Percentiles rank a stretch among this genome's conserved stretches.
Conservation (phyloP, 2,329 filamentous ascomycete genomes). For the Lasiodiplodia sp. region DNA sequence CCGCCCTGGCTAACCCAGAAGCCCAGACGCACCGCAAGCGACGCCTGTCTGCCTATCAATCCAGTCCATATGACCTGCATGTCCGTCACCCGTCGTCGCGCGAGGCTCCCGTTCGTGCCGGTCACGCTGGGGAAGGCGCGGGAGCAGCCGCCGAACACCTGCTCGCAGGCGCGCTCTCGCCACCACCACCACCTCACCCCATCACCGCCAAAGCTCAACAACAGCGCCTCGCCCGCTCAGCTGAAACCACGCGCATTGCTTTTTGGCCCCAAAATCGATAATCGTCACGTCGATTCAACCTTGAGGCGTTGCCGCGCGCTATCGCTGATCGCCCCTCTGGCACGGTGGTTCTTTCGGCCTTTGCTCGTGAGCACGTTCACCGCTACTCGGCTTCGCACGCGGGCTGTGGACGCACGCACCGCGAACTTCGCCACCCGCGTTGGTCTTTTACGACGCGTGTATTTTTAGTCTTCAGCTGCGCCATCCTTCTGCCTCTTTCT, state of each 20-base stretch:
- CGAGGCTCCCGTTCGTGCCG: not conserved
- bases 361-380: conserved; percentile 22
- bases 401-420: conserved; percentile 13
- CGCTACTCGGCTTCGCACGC: conserved; percentile 18
- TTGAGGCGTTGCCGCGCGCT: conserved; percentile 23
- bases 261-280: not conserved
- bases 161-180: not conserved
- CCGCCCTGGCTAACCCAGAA: not conserved
- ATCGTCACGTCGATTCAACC: conserved; percentile 16
- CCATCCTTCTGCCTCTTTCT: not conserved
- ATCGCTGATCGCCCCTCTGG: conserved; percentile 21
- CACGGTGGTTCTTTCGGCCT: conserved; percentile 26
- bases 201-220: not conserved
- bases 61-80: not conserved
- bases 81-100: not conserved
- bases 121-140: not conserved
- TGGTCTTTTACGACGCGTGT: conserved; percentile 9
- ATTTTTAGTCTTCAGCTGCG: conserved; percentile 24
- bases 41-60: not conserved
- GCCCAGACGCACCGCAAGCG: not conserved
- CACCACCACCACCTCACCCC: not conserved
- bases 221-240: not conserved
- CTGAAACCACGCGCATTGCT: not conserved
- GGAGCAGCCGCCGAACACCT: conserved; percentile 8
- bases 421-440: conserved; percentile 21